Percentiles rank a stretch among this genome's conserved stretches.
Conservation (phyloP, 2,329 filamentous ascomycete species). For the Cordyceps tenuipes region DNA sequence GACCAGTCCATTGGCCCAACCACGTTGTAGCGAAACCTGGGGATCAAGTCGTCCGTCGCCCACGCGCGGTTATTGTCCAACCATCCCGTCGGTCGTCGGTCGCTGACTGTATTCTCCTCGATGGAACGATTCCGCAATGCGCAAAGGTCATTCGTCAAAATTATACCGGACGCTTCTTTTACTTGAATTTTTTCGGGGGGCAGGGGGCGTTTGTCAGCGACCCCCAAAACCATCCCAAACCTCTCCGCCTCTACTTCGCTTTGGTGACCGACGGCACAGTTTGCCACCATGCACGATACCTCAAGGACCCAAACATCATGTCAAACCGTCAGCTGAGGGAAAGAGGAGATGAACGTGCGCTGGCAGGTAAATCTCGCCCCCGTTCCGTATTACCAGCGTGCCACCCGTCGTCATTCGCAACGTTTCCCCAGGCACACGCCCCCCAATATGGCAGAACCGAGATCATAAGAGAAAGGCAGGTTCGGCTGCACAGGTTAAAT, state of each 20-base stretch:
- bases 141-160: constrained; percentile 9
- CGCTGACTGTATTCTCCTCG: neutral
- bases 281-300: neutral
- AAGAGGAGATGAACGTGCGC: neutral
- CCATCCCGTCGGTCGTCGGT: neutral
- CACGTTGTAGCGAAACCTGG: constrained; percentile 5
- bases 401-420: neutral
- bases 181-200: too few species aligned
- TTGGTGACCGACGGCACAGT: neutral
- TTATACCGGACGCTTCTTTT: neutral
- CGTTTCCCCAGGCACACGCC: neutral
- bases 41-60: neutral
- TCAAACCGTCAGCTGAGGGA: neutral
- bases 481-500: neutral
- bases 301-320: neutral
- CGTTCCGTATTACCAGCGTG: neutral
- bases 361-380: neutral
- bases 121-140: neutral
- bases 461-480: neutral
- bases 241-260: neutral
- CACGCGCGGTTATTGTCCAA: too few species aligned
- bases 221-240: neutral
- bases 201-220: too few species aligned
- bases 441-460: neutral
- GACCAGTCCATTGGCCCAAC: constrained; percentile 5